Evolutionary conservation across 2,329 filamentous ascomycete species (phyloP).

Genomic region (Tolypocladium pustulatum): DNA sequence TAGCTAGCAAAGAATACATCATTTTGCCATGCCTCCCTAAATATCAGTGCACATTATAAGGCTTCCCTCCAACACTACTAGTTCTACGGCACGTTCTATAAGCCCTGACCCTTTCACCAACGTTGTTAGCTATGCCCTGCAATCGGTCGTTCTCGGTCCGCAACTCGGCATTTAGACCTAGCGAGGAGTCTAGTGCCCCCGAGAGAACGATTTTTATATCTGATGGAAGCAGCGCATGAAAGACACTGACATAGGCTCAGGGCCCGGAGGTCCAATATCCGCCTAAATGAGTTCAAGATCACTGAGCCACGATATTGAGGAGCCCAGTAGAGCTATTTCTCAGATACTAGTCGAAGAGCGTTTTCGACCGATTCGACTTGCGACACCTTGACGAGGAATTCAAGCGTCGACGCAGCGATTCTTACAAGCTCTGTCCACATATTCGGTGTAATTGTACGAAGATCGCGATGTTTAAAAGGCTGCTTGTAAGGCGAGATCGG

Average conservation of each 20-base stretch:
- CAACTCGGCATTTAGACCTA: slow-evolving; percentile 14
- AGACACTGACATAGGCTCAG: slow-evolving; percentile 18
- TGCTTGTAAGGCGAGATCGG: neutral
- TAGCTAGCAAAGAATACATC: too few relatives aligned
- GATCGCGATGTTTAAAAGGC: slow-evolving; percentile 8
- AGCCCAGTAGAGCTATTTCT: slow-evolving; percentile 20
- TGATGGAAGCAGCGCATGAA: slow-evolving; percentile 24
- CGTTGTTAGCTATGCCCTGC: slow-evolving; percentile 14
- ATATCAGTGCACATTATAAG: too few relatives aligned
- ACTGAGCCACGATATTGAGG: slow-evolving; percentile 20
- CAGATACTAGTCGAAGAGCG: slow-evolving; percentile 14
- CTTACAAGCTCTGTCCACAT: slow-evolving; percentile 22
- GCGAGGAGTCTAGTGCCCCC: slow-evolving; percentile 18
- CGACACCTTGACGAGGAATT: slow-evolving; percentile 20
- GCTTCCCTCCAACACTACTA: neutral
- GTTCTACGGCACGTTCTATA: slow-evolving; percentile 12
- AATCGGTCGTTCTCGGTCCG: slow-evolving; percentile 19
- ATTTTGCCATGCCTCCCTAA: too few relatives aligned
- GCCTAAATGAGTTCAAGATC: slow-evolving; percentile 14
- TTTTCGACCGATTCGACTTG: slow-evolving; percentile 10
- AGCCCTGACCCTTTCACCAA: slow-evolving; percentile 19
- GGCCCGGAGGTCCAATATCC: slow-evolving; percentile 7
- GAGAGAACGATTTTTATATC: slow-evolving; percentile 23
- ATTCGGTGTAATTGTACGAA: slow-evolving; percentile 23
- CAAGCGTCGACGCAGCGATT: slow-evolving; percentile 20